Base-by-base conservation (phyloP, 2,329 filamentous ascomycete species). In the Reticulascus tulasneorum region DNA sequence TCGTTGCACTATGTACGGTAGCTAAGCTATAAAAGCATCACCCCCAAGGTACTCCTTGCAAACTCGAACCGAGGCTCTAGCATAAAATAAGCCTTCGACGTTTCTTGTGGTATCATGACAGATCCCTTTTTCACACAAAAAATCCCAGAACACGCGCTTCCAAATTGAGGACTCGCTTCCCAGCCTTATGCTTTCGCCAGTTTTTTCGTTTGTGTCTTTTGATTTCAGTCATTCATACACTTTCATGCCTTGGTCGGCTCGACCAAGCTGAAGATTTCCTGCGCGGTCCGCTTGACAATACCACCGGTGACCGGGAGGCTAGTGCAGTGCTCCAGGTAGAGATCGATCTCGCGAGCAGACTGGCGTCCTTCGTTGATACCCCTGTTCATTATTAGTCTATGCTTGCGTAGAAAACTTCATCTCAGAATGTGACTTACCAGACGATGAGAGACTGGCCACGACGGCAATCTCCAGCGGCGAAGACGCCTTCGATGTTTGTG, bases 311-410 rank as follows among this genome's bases (percentile, higher is more conserved):
- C 85, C 9, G 91, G 91, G 30, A 97, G 76, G 55, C 77, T 77
- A 40, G 86, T 90, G 56, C 79, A 77, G 45, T 84, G 78, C 63
- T 86, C 86, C 28, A 97, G 82, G 73, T 79, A 95, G 34, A 87
- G 64, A 61, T 97, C 91, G 38, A 96, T 85, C 63, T 97, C 90
- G 45, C 91, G 85, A 53, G 91, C 91, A 52, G 85, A 84, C 69
- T 93, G 86, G 52, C 91, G 86, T 54, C 91, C 91, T 68, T 97
- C 91, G 59, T 97, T 97, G 72, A 97, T 97, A 59, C 90, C 91
- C 84, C 82, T 85, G 46, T 18, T 23, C 34, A 21, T 17, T 46
- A 50, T 71, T 63, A 71, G 64, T 41, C 42, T 33, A 15, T 25
- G 15, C 19, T 38, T 35, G 37, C 13, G 36, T 29, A 29, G 13